Evolutionary conservation across 1,284 basidiomycete genomes (phyloP).

Genomic region (Ganoderma boninense): DNA sequence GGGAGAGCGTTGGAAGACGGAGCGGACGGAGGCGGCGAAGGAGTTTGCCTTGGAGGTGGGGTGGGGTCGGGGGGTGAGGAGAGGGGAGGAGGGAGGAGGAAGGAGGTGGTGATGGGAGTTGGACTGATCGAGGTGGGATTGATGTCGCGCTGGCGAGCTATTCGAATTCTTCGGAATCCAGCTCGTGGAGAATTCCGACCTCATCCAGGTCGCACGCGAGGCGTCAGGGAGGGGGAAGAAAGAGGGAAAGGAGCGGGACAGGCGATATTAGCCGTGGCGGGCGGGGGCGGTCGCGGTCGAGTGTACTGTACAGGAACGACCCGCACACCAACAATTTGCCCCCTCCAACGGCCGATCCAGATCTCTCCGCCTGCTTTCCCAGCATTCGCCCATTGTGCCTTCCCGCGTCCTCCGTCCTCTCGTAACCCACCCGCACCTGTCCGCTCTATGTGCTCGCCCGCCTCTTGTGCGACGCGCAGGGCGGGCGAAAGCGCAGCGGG

Average conservation of each 20-base stretch:
- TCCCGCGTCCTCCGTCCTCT: not conserved
- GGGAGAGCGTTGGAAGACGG: conserved; percentile 47
- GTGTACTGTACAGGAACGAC: conserved; percentile 3
- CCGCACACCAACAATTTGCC: conserved; percentile 14
- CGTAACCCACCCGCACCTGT: not conserved
- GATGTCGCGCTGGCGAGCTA: conserved; percentile 35
- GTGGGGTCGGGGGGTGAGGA: conserved; percentile 46
- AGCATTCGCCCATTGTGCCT: not conserved
- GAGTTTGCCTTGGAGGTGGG: conserved; percentile 44
- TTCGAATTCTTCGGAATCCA: conserved; percentile 39
- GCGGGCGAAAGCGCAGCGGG: not conserved
- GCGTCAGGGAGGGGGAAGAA: not conserved
- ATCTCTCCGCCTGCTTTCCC: conserved; percentile 4
- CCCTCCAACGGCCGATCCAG: conserved; percentile 8
- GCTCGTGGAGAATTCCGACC: conserved; percentile 33
- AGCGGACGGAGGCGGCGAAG: conserved; percentile 47
- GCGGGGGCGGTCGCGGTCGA: conserved; percentile 19
- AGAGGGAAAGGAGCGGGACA: conserved; percentile 14
- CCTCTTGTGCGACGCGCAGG: not conserved
- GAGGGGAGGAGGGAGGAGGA: conserved; percentile 53
- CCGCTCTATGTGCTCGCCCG: not conserved
- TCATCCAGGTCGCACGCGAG: conserved; percentile 36
- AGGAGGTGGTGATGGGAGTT: conserved; percentile 48
- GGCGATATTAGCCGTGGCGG: conserved; percentile 12
- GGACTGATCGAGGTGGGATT: conserved; percentile 40